Base-by-base conservation (phyloP, 2,329 filamentous ascomycete species). In the Xylariaceae sp. region DNA sequence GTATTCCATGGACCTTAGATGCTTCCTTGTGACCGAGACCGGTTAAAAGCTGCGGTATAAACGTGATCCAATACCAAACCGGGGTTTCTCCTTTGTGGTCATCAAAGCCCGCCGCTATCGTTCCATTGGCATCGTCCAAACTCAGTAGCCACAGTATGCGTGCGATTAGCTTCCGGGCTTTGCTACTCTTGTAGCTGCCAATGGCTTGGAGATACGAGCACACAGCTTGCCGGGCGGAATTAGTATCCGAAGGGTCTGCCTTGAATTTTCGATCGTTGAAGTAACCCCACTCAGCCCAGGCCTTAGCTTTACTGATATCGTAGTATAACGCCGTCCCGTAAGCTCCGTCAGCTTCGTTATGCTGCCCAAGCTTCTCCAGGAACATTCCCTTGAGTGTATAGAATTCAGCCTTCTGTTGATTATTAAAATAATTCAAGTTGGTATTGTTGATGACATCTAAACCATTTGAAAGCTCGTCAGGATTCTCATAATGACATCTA, bases 371-470 rank as follows among this genome's bases (percentile, higher is more conserved):
- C 71, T 96, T 96, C 68, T 95, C 94, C 42, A 97, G 76, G 78
- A 99, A 99, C 94, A 99, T 99, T 57, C 94, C 94, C 79, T 99
- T 99, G 50, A 99, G 81, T 0, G 94, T 99, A 76, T 96, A 99
- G 73, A 99, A 99, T 70, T 99, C 94, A 8, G 94, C 94, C 73
- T 99, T 99, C 70, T 99, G 94, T 66, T 92, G 87, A 2, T 87
- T 82, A 57, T 91, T 95, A 71, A 99, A 99, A 76, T 99, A 99
- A 71, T 95, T 96, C 53, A 99, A 83, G 65, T 99, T 99, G 34
- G 94, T 99, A 64, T 99, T 99, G 72, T 99, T 99, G 70, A 99
- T 99, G 2, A 99, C 94, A 67, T 99, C 94, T 61, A 99, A 71
- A 1, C 94, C 94, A 67, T 86, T 96, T 49, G 86, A 92, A 50